phyloP scores from a whole-genome alignment of 129 eudicot species.

The Centrapalus pauciflorus region DNA sequence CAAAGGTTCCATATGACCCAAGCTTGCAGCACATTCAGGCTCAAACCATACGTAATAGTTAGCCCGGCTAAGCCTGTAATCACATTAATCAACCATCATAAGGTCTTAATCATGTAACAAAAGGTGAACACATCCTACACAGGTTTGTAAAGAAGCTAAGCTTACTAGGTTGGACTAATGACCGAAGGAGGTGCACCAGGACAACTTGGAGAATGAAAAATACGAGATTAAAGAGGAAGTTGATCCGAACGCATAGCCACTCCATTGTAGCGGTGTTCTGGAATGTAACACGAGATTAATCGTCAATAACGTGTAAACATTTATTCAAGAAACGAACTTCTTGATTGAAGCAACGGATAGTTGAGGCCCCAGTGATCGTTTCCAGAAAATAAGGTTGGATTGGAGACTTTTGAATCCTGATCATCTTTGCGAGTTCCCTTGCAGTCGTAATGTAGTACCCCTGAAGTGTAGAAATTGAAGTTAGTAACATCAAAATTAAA shows the following conservation, averaged over 20 bases:
- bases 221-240: constrained; percentile 70
- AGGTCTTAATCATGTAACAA: neutral
- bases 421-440: constrained; percentile 86
- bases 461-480: constrained; percentile 33
- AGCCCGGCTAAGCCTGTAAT: constrained; percentile 83
- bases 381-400: constrained; percentile 84
- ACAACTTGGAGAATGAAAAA: constrained; percentile 66
- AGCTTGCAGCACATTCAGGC: constrained; percentile 80
- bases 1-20: constrained; percentile 95
- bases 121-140: too few species aligned
- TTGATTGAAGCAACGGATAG: constrained; percentile 80
- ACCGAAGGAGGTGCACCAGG: constrained; percentile 76
- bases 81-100: constrained; percentile 10
- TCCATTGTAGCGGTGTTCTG: constrained; percentile 85
- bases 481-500: neutral
- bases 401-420: constrained; percentile 80
- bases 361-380: constrained; percentile 60
- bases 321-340: constrained; percentile 59
- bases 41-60: constrained; percentile 84
- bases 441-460: constrained; percentile 79
- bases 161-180: constrained; percentile 82
- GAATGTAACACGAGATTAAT: constrained; percentile 74
- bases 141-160: neutral
- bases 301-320: constrained; percentile 51
- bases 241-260: constrained; percentile 78